These are phyloP conservation scores for Pythium pectinolyticum DNA, from an alignment of 352 stramenopile genomes.

Conservation along the genomic window DNA sequence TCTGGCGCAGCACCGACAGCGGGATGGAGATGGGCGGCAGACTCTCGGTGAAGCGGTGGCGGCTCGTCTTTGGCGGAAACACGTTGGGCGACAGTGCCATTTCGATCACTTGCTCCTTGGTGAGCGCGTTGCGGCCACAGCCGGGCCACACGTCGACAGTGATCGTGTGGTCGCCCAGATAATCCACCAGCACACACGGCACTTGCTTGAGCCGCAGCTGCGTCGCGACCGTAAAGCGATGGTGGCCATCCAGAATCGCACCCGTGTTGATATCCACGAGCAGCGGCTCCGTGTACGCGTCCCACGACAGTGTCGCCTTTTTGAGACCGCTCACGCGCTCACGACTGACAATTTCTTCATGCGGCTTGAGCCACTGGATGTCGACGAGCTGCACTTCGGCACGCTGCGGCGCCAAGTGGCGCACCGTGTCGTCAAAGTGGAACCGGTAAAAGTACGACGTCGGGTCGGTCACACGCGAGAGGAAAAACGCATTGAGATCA, in stretches of 20 bases:
- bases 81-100: constrained; percentile 82
- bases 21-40: constrained; percentile 82
- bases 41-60: constrained; percentile 79
- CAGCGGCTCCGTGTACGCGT: constrained; percentile 79
- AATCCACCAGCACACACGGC: constrained; percentile 78
- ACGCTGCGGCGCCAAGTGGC: constrained; percentile 69
- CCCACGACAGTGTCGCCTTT: constrained; percentile 77
- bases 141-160: constrained; percentile 78
- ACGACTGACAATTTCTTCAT: constrained; percentile 82
- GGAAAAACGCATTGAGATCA: constrained; percentile 73
- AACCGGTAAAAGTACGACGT: constrained; percentile 89
- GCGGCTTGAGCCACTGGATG: constrained; percentile 80
- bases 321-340: constrained; percentile 76
- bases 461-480: constrained; percentile 76
- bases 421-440: constrained; percentile 57
- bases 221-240: constrained; percentile 78
- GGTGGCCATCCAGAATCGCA: constrained; percentile 82
- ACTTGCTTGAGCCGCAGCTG: constrained; percentile 73
- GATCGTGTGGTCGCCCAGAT: constrained; percentile 71
- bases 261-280: constrained; percentile 79
- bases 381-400: constrained; percentile 81
- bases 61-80: constrained; percentile 84
- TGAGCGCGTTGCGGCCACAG: constrained; percentile 61
- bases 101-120: constrained; percentile 80
- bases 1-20: constrained; percentile 64